Evolutionary conservation across 164 flowering plant genomes (phyloP), one percentile per base, ranked within the genome.

Genomic region (Dillenia turbinata): DNA sequence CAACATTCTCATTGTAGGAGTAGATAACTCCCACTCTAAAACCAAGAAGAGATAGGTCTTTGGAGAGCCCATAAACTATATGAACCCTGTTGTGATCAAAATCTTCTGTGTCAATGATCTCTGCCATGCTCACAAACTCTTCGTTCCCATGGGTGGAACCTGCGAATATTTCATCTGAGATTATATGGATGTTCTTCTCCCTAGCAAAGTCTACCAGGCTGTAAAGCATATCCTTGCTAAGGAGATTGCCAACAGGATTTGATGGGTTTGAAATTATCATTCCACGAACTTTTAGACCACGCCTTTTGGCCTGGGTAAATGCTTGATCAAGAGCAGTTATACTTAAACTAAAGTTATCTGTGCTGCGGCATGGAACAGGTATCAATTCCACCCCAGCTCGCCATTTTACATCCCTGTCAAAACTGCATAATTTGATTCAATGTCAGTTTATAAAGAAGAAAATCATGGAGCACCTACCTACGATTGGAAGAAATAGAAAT

Each of bases 301-400:
- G 88, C 68, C 90, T 95, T 77, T 76, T 95, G 11, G 98, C 96
- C 71, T 90, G 99, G 77, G 72, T 84, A 78, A 84, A 92, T 26
- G 96, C 89, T 46, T 81, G 85, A 49, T 95, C 96, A 52, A 95
- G 85, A 54, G 96, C 79, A 60, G 76, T 69, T 19, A 85, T 74
- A 59, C 85, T 85, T 60, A 85, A 33, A 63, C 54, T 76, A 75
- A 95, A 95, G 71, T 77, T 80, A 68, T 95, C 97, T 22, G 94
- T 77, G 66, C 90, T 87, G 48, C 99, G 85, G 62, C 99, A 95
- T 12, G 94, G 97, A 67, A 92, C 96, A n/a, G 92, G 95, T 53
- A 95, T 81, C 48, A 92, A 73, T 71, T 92, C 97, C 26, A 88
- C 96, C 14, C 97, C 98, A 44, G 83, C 81, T 73, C 98, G 81